Base-by-base conservation (phyloP, 208 protist genomes). In the Acanthamoeba sp. region DNA sequence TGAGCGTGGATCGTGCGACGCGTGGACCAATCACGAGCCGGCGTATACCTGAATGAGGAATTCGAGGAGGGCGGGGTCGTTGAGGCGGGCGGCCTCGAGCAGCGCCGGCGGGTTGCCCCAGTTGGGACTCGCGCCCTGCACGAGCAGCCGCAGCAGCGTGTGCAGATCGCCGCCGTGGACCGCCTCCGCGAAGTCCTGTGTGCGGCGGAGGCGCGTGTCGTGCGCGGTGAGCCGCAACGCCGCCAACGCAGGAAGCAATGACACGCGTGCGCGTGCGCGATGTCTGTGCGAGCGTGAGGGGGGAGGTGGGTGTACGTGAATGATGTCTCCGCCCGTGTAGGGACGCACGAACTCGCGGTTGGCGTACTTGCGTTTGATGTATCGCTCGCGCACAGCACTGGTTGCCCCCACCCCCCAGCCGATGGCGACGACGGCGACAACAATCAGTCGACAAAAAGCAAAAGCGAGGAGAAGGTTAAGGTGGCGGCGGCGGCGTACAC, bases 301-400 rank as follows among this genome's bases (percentile, higher is more conserved):
- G 42, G 10, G 42, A 48, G 10, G 10, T 3, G 50, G 3, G 7
- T 4, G 7, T 20, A 57, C 50, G 12, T 57, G 12, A 16, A 24
- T n/a, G 18, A 73, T 73, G 34, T 12, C 34, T 18, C 12, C 29
- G 29, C 64, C 64, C 24, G 18, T 40, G 64, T 73, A 73, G 34
- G 64, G 64, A 73, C 64, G 64, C 27, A 73, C 64, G 64, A 73
- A 73, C 64, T 73, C 64, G 34, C 64, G 64, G 12, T 73, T 12
- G n/a, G 64, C 64, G 14, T 73, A 73, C 64, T 73, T 73, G 34
- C 64, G 64, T 16, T 73, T 73, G 64, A 73, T 73, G 64, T 73
- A 73, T 20, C 36, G 18, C 27, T 73, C 64, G 4, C 64, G 64
- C 64, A 73, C 64, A 36, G 64, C 64, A 16, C 64, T 73, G 34